A percentile compares a stretch with the other conserved stretches of the same genome.
These are phyloP conservation scores for Cyberlindnera mrakii DNA, from an alignment of 805 yeast genomes.

Conservation along the genomic window DNA sequence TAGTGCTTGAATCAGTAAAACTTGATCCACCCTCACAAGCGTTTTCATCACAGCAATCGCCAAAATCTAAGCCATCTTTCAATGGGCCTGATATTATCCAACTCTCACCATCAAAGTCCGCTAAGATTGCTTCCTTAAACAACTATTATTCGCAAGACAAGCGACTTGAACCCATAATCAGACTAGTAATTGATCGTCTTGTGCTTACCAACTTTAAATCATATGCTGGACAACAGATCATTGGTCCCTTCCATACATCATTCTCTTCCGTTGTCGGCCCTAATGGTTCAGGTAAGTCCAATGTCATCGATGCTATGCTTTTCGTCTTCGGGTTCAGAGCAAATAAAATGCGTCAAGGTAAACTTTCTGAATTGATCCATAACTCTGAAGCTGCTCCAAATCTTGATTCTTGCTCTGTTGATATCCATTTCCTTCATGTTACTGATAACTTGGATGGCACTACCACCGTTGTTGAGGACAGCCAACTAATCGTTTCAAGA, in stretches of 20 bases:
- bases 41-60: slow-evolving; percentile 21
- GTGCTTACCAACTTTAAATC: slow-evolving; percentile 86
- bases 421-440: slow-evolving; percentile 79
- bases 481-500: slow-evolving; percentile 64
- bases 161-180: slow-evolving; percentile 31
- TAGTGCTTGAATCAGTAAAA: slow-evolving; percentile 10
- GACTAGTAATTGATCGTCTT: slow-evolving; percentile 71
- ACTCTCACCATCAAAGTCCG: slow-evolving; percentile 33
- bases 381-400: slow-evolving; percentile 71
- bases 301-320: slow-evolving; percentile 91
- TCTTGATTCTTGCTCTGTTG: slow-evolving; percentile 78
- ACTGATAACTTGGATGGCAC: slow-evolving; percentile 48
- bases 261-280: slow-evolving; percentile 98
- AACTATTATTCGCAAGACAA: slow-evolving; percentile 22
- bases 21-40: slow-evolving; percentile 17
- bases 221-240: slow-evolving; percentile 86
- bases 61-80: slow-evolving; percentile 29
- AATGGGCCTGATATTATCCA: slow-evolving; percentile 34
- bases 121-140: slow-evolving; percentile 26
- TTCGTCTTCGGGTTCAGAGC: slow-evolving; percentile 98
- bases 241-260: slow-evolving; percentile 92
- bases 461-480: slow-evolving; percentile 42
- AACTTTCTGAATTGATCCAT: slow-evolving; percentile 87
- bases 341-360: slow-evolving; percentile 92
- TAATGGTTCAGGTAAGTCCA: slow-evolving; percentile 96